Evolutionary conservation across 306 rosid species (phyloP).

Genomic region (Quercus engelmannii): DNA sequence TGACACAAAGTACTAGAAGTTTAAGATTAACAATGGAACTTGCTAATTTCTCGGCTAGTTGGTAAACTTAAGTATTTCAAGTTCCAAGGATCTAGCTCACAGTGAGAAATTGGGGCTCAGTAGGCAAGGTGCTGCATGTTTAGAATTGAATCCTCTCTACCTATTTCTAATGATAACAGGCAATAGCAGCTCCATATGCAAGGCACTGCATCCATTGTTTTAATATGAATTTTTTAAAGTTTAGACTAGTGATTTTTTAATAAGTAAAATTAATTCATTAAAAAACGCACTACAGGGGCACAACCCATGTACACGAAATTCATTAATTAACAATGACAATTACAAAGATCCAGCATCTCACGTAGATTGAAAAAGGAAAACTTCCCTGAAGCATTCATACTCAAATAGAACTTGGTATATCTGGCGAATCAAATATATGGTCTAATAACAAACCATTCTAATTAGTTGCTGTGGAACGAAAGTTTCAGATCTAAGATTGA

Average conservation of each 20-base stretch:
- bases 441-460: too few species aligned
- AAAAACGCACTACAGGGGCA: too few species aligned
- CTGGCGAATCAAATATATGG: too few species aligned
- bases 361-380: too few species aligned
- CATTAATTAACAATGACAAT: too few species aligned
- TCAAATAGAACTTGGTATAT: too few species aligned
- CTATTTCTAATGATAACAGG: background rate
- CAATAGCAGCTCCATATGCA: background rate
- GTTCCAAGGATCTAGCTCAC: background rate
- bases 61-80: background rate
- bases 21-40: slow-evolving; percentile 5
- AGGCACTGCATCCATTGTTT: background rate
- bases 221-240: background rate
- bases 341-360: too few species aligned
- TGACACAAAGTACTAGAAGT: background rate
- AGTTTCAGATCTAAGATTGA: too few species aligned
- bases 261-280: too few species aligned
- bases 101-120: background rate
- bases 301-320: too few species aligned
- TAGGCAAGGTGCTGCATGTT: background rate
- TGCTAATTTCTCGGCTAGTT: slow-evolving; percentile 1
- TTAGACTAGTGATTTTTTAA: background rate
- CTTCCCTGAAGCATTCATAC: too few species aligned
- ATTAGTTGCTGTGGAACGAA: too few species aligned
- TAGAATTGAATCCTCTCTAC: background rate